Conservation (phyloP, 305 asterid genomes). For the Stenogyne calaminthoides region DNA sequence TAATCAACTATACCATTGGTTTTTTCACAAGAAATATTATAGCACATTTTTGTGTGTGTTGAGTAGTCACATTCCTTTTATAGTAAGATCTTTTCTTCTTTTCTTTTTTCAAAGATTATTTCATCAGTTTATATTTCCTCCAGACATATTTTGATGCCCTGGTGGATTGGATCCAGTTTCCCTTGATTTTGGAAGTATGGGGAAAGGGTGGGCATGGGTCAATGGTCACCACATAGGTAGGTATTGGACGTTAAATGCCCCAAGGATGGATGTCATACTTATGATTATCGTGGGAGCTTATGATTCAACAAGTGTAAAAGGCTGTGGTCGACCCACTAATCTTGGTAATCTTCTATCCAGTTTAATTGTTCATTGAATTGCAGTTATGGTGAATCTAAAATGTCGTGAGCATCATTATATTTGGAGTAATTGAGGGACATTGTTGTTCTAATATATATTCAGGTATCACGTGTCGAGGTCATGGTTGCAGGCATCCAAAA, state of each 20-base stretch:
- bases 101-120: neutral
- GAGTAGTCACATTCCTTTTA: neutral
- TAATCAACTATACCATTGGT: neutral
- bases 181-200: constrained; percentile 74
- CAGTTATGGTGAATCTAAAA: constrained; percentile 16
- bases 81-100: neutral
- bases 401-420: neutral
- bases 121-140: neutral
- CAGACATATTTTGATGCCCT: constrained; percentile 76
- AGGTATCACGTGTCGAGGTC: constrained; percentile 96
- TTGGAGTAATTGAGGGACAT: neutral
- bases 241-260: constrained; percentile 80
- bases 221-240: constrained; percentile 92
- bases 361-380: constrained; percentile 7
- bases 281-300: constrained; percentile 89
- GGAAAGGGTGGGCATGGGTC: constrained; percentile 92
- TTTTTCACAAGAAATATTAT: neutral
- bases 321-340: constrained; percentile 82
- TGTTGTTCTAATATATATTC: constrained; percentile 15
- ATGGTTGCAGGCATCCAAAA: constrained; percentile 72
- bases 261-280: constrained; percentile 68
- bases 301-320: constrained; percentile 72
- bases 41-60: neutral
- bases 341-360: constrained; percentile 56
- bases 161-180: constrained; percentile 75